Base-by-base conservation (phyloP, 73 alveolate species). In the Blepharisma japonicum region DNA sequence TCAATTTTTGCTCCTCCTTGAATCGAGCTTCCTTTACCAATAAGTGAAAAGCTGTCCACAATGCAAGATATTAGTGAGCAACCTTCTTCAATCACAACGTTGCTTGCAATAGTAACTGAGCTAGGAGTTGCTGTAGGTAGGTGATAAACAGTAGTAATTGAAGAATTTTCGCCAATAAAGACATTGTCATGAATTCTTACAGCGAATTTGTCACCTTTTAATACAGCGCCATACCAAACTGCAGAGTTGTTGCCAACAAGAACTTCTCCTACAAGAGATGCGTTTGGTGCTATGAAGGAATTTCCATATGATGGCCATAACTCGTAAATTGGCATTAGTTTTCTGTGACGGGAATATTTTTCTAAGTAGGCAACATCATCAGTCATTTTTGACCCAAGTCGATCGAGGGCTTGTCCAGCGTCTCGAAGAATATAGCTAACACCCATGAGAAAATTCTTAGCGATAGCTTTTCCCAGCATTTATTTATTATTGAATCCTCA, bases 1-100 rank as follows among this genome's bases (percentile, higher is more conserved):
- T 93, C 98, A 32, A 93, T 71, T 77, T 83, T 86, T 45, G 96
- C 93, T 20, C 98, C 98, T 77, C 87, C 95, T 9, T 89, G 81
- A 61, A 93, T 85, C 25, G 88, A 87, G 18, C 92, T 77, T 55
- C 78, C 83, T 7, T 86, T 71, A 7, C 97, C 97, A 74, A 93
- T 91, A 50, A 68, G 68, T 56, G 83, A 89, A 42, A 86, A 93
- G 48, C 88, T 92, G 23, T 86, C 97, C 45, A 93, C 86, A 45
- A 86, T 82, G 83, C 96, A 90, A 18, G 94, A 80, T 67, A 81
- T 78, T 32, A 93, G 83, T 45, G 92, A 77, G 80, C 96, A 90
- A 55, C 82, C 86, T 78, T 88, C 74, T 39, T 88, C 92, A 53
- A 93, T 81, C 23, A 82, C 51, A 4, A 88, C 96, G 51, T 85